These are phyloP conservation scores for Hyaloscypha hepaticicola DNA, from an alignment of 495 filamentous ascomycete species.

Conservation along the genomic window DNA sequence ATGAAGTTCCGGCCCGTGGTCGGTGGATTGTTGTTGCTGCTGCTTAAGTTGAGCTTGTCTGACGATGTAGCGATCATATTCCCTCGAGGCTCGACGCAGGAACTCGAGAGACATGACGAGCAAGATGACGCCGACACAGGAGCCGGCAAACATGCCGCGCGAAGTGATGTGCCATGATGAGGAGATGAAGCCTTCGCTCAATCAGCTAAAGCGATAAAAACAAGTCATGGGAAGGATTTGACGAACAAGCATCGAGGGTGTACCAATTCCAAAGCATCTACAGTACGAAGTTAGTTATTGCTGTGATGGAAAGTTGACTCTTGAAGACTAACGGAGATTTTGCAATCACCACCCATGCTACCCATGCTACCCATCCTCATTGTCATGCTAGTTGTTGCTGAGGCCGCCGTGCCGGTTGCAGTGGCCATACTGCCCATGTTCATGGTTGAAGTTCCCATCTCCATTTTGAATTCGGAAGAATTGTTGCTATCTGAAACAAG, in stretches of 20 bases:
- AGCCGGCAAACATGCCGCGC: constrained; percentile 60
- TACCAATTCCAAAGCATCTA: constrained; percentile 82
- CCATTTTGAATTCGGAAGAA: neutral
- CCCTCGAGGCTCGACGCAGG: constrained; percentile 58
- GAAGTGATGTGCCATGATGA: constrained; percentile 64
- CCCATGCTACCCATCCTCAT: constrained; percentile 12
- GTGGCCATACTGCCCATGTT: constrained; percentile 9
- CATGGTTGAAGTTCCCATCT: constrained; percentile 11
- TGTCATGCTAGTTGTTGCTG: constrained; percentile 4
- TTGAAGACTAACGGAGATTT: constrained; percentile 10
- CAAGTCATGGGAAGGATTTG: neutral
- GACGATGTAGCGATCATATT: constrained; percentile 63
- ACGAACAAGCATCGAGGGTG: constrained; percentile 61
- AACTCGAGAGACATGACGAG: constrained; percentile 65
- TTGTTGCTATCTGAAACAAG: too few species aligned
- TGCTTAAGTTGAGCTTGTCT: constrained; percentile 37
- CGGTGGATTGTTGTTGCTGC: neutral
- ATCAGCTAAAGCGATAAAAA: neutral
- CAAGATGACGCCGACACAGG: constrained; percentile 66
- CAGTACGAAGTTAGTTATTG: neutral
- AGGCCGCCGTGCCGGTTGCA: neutral
- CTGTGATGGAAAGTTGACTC: neutral
- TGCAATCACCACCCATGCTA: neutral
- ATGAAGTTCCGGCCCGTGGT: neutral
- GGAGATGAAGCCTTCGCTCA: constrained; percentile 57